Base-by-base conservation (phyloP, 441 rosid genomes). In the Jatropha podagrica region DNA sequence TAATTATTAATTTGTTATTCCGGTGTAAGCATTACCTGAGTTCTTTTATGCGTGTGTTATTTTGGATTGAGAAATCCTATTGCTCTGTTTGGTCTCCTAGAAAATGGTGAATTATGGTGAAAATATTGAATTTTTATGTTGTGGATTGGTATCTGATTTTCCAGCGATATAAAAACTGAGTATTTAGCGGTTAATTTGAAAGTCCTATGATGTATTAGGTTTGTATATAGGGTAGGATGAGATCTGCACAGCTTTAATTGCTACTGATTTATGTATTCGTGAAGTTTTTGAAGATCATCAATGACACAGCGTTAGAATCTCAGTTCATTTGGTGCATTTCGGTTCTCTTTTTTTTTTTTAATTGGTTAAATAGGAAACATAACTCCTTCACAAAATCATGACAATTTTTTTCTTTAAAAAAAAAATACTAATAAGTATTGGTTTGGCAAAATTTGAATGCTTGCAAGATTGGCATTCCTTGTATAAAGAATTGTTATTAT, bases 101-200 rank as follows among this genome's bases (percentile, higher is more conserved):
- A 62, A n/a, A 48, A 13, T 73, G 60, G 4, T 62, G 14, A 27
- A 32, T 5, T 27, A 18, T 20, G 66, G 7, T n/a, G 5, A 23
- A 55, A 20, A 46, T 55, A 1, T 7, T 7, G 15, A 65, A 54
- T 26, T 23, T 65, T 48, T 49, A 48, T 40, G 52, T 56, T 70
- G 64, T n/a, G 59, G 52, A 17, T 27, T 32, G 10, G n/a, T 6
- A 17, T 40, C 18, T 4, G 3, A 17, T 40, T 44, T 42, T 38
- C 14, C 14, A 7, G 54, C 10, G 1, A 23, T 12, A 12, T 58
- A 42, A 58, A 40, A 9, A 18, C 63, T 5, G 49, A 65, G 37
- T 68, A 63, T 63, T 63, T 49, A 20, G 48, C 63, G 68, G 62
- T 54, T 73, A 48, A 49, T 49, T 63, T 32, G 48, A 27, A 41